phyloP scores from a whole-genome alignment of 2,329 filamentous ascomycete species.

The Akanthomyces lecanii region DNA sequence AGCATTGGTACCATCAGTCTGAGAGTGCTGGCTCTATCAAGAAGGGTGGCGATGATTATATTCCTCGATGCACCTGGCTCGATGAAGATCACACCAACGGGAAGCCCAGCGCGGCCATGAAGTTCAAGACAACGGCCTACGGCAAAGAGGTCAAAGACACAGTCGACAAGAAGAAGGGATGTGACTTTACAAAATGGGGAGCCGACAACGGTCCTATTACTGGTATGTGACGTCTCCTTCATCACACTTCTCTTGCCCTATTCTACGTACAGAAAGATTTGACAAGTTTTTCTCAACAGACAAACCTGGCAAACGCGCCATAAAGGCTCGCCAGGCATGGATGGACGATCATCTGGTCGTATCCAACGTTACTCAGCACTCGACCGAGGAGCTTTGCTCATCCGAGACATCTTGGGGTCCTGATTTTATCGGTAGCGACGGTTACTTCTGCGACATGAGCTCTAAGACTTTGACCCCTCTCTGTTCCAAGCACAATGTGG shows the following conservation, averaged over 20 bases:
- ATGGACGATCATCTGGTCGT: conserved; percentile 16
- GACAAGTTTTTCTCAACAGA: not conserved
- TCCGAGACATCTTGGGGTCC: conserved; percentile 15
- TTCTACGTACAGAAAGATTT: not conserved
- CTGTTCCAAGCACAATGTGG: conserved; percentile 10
- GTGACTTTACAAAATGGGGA: conserved; percentile 13
- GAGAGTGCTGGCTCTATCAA: conserved; percentile 12
- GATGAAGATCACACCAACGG: conserved; percentile 15
- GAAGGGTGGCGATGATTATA: not conserved
- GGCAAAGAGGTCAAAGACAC: conserved; percentile 10
- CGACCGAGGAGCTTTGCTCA: conserved; percentile 12
- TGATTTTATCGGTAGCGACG: conserved; percentile 15
- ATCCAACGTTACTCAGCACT: conserved; percentile 13
- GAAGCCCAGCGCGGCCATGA: conserved; percentile 10
- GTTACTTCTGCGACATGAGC: conserved; percentile 16
- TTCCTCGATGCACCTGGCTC: conserved; percentile 16
- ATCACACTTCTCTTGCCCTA: too few relatives aligned
- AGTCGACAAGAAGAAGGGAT: conserved; percentile 3
- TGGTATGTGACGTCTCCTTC: not conserved
- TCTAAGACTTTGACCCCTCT: conserved; percentile 15
- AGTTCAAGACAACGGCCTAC: conserved; percentile 11
- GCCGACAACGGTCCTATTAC: conserved; percentile 16
- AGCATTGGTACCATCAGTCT: conserved; percentile 10
- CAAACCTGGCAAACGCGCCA: not conserved
- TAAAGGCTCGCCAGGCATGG: conserved; percentile 6